Base-by-base conservation (phyloP, 2,329 filamentous ascomycete species). In the Trichoderma sp. region DNA sequence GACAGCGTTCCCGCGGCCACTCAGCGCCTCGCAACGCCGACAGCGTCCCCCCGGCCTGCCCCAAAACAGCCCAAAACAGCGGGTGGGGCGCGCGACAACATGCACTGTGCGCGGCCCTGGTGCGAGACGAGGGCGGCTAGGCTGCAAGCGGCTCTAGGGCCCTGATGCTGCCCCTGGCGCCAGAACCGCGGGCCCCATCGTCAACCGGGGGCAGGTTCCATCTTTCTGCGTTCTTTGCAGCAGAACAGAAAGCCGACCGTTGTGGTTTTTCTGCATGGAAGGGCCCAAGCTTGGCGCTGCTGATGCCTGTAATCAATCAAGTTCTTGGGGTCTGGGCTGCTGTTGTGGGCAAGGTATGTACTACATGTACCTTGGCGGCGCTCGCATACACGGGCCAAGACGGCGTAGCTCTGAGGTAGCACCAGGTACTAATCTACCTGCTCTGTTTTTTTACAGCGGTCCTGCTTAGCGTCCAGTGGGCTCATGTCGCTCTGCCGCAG, bases 21-120 rank as follows among this genome's bases (percentile, higher is more conserved):
- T 60, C 57, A 60, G 57, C 59, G 24, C 59, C 39, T 34, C n/a
- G 0, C 50, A 52, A 15, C 41, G 41, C 55, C 45, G 55, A 43
- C 41, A 44, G 34, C 34, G 26, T 9, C 10, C 50, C 48, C 50
- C 50, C 50, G 28, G 50, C 55, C 55, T n/a, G 26, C 48, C 39
- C 48, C 59, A 52, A 62, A 62, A 62, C 59, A 62, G 59, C 59
- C 15, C 59, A 62, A 62, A 62, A 62, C 47, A 62, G 52, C 21
- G 30, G 45, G 57, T 43, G 47, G 48, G 39, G 21, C 26, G 45
- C 39, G 48, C 24, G 12, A 17, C 30, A 14, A 43, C 24, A 52
- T 52, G 59, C 59, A 62, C 59, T 62, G 59, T 62, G 59, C 59
- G 39, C 59, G 59, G 59, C 47, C 45, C 59, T 44, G 34, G 30